These are phyloP conservation scores for Drechslerella stenobrocha DNA, from an alignment of 2,329 filamentous ascomycete species.

Conservation along the genomic window DNA sequence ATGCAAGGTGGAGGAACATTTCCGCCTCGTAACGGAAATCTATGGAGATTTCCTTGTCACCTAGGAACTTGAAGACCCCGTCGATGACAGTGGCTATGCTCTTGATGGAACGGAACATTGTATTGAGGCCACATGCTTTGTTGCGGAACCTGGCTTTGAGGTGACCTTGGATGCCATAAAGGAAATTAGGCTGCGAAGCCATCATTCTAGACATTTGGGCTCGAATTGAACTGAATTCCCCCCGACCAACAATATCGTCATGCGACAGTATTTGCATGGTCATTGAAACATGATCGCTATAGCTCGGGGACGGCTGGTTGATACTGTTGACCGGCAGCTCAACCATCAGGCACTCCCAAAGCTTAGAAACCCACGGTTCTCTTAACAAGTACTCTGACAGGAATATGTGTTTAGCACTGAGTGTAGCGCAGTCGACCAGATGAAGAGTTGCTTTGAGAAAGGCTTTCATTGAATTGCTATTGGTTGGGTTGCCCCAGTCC, in stretches of 20 bases:
- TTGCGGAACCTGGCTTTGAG: constrained; percentile 1
- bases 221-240: constrained; percentile 14
- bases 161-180: constrained; percentile 27
- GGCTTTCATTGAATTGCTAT: constrained; percentile 15
- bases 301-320: constrained; percentile 20
- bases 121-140: constrained; percentile 2
- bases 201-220: constrained; percentile 21
- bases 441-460: constrained; percentile 18
- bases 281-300: constrained; percentile 24
- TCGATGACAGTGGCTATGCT: constrained; percentile 19
- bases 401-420: constrained; percentile 14
- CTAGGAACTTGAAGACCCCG: constrained; percentile 23
- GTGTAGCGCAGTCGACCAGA: constrained; percentile 11
- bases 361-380: constrained; percentile 12
- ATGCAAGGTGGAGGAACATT: constrained; percentile 14
- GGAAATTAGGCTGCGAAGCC: constrained; percentile 13
- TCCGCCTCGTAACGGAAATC: constrained; percentile 29
- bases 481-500: constrained; percentile 14
- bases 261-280: constrained; percentile 29
- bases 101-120: constrained; percentile 11
- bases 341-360: constrained; percentile 28
- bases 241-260: constrained; percentile 11
- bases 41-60: constrained; percentile 11
- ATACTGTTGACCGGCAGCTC: constrained; percentile 22
- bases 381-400: constrained; percentile 25